Base-by-base conservation (phyloP, 1,284 basidiomycete genomes). In the Cryptococcus floricola region DNA sequence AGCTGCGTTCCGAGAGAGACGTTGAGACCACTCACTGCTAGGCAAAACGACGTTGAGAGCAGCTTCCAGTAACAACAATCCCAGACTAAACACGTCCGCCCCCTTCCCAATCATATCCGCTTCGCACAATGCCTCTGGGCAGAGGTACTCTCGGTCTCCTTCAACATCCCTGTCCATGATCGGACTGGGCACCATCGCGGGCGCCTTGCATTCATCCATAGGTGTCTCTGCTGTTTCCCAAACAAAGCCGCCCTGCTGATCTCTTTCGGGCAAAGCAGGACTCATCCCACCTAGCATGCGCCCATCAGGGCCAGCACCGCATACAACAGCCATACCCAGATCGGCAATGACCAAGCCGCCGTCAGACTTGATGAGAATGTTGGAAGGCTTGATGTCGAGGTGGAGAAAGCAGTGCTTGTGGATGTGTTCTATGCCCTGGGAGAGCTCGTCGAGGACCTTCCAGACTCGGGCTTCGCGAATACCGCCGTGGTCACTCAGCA, bases 271-370 rank as follows among this genome's bases (percentile, higher is more conserved):
- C 87, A 71, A 58, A 42, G 69, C 68, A 8, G 69, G 69, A 50
- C 58, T 59, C 13, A 67, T 53, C 8, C 58, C 61, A 6, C 57
- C 60, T 3, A 56, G 13, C 42, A 54, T 48, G 9, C 38, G 27
- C 51, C 65, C 52, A 43, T 53, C 85, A 59, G 6, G 86, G 53
- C 52, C 51, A 47, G 50, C 14, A 42, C 48, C 48, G 31, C 56
- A 58, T 31, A 63, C 49, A 16, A 55, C 86, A 6, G 91, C 91
- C 85, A 97, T 90, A 9, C 95, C 96, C 80, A 98, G 97, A 76
- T 98, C 96, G 12, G 92, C 92, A 67, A 98, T 91, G 79, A 92
- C 93, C 78, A 98, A 87, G 23, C 88, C 84, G 1, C 95, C 96
- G 52, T 87, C 84, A 19, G 82, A 81, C 5, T 90, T 92, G 65